These are phyloP conservation scores for Cicer judaicum DNA, from an alignment of 306 rosid species.

Conservation along the genomic window DNA sequence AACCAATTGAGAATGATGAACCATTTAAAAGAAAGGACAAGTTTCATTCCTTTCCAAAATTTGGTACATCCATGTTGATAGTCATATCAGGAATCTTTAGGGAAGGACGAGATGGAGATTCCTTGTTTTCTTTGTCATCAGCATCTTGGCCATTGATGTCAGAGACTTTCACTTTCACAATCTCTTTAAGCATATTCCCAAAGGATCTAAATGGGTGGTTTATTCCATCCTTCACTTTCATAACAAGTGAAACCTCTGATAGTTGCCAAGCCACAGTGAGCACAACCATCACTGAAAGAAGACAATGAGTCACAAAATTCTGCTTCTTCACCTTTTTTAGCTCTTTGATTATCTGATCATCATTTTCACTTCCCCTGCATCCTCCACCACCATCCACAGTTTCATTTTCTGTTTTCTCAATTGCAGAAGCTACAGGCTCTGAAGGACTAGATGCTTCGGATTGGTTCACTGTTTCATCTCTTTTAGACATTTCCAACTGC, in stretches of 20 bases:
- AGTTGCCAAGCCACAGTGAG: slow-evolving; percentile 80
- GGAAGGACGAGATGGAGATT: slow-evolving; percentile 47
- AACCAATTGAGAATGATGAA: slow-evolving; percentile 13
- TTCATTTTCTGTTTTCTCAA: slow-evolving; percentile 28
- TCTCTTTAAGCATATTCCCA: slow-evolving; percentile 50
- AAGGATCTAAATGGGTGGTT: slow-evolving; percentile 62
- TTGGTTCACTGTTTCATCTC: slow-evolving; percentile 41
- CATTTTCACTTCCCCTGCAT: slow-evolving; percentile 40
- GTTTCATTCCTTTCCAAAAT: slow-evolving; percentile 40
- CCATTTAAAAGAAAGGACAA: neutral
- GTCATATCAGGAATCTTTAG: slow-evolving; percentile 55
- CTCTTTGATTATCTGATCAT: slow-evolving; percentile 60
- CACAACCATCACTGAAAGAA: slow-evolving; percentile 79
- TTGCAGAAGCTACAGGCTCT: slow-evolving; percentile 26
- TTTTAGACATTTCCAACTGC: slow-evolving; percentile 62
- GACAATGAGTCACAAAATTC: slow-evolving; percentile 79
- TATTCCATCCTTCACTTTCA: slow-evolving; percentile 61
- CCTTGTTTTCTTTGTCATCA: slow-evolving; percentile 43
- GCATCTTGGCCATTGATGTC: slow-evolving; percentile 28
- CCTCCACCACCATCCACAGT: slow-evolving; percentile 23
- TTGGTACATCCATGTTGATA: slow-evolving; percentile 40
- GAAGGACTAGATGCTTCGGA: slow-evolving; percentile 39
- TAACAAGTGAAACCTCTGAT: slow-evolving; percentile 72
- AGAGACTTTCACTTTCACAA: slow-evolving; percentile 49
- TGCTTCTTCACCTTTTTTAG: slow-evolving; percentile 69